Evolutionary conservation across 1,284 basidiomycete species (phyloP).

Genomic region (Wallemia ichthyophaga): DNA sequence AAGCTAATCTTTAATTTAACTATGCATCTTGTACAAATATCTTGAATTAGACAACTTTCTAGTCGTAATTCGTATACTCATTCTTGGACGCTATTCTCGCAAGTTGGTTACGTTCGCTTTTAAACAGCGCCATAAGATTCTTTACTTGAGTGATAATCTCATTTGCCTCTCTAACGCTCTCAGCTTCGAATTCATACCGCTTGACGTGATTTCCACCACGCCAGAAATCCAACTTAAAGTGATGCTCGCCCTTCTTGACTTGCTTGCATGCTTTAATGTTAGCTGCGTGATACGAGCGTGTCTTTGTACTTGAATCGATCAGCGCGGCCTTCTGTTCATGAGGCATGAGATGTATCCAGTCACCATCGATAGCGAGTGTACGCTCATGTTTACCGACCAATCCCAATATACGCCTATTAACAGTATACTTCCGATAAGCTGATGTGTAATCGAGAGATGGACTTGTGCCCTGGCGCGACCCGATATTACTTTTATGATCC

Average conservation of each 20-base stretch:
- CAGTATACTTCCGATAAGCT: constrained; percentile 44
- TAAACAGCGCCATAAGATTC: not conserved
- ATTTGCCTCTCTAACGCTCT: constrained; percentile 50
- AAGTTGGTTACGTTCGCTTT: not conserved
- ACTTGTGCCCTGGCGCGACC: constrained; percentile 10
- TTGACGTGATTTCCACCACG: constrained; percentile 35
- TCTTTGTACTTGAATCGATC: constrained; percentile 26
- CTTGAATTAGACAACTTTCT: not conserved
- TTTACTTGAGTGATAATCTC: constrained; percentile 10
- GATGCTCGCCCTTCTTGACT: constrained; percentile 42
- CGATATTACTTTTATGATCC: constrained; percentile 32
- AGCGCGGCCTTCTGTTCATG: constrained; percentile 2
- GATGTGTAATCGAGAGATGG: constrained; percentile 1
- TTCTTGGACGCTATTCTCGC: not conserved
- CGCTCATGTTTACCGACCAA: constrained; percentile 67
- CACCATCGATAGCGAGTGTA: constrained; percentile 73
- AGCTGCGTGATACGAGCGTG: constrained; percentile 71
- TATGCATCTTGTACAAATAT: not conserved
- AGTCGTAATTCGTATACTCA: not conserved
- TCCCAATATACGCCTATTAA: constrained; percentile 86
- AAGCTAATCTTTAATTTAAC: not conserved
- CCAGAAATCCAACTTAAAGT: constrained; percentile 56
- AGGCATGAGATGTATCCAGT: constrained; percentile 36
- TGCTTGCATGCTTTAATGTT: constrained; percentile 56
- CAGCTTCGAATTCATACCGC: constrained; percentile 91